Base-by-base conservation (phyloP, 2,329 filamentous ascomycete species). In the Hypoxylon sp. region DNA sequence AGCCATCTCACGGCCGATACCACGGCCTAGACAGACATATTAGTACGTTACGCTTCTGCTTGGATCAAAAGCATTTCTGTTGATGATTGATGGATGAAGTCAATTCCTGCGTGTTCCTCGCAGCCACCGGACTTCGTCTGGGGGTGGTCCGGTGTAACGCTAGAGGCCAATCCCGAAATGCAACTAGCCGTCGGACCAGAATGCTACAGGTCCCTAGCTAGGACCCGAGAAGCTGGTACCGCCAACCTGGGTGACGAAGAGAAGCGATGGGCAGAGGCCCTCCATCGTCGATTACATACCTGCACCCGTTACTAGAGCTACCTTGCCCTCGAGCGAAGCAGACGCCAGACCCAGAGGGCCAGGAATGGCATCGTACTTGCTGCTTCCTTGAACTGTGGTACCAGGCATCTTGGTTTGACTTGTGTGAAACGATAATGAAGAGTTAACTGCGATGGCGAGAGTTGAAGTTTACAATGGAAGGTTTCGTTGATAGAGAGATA, bases 1-100 rank as follows among this genome's bases (percentile, higher is more conserved):
- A 49, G 86, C 87, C 79, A 89, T 88, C 66, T 84, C 83, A 49
- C 83, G 81, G 58, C 87, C 87, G 63, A 89, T 88, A 65, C 86
- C 87, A 72, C 86, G 84, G 68, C 84, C 80, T 84, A 55, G 17
- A 46, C 26, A 13, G 40, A 11, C 23, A 31, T 40, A 41, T 58
- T 57, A 58, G 42, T 40, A n/a, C 18, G 11, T 17, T 20, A 31
- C n/a, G 1, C 13, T 15, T 20, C 18, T 56, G 9, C 38, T 26
- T 21, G 21, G 51, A 57, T 52, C 18, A 31, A 18, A 26, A 45
- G 11, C 42, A 51, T 33, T 43, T 48, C 31, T 18, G 21, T 7
- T 13, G 21, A 40, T 8, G 20, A 24, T 31, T 24, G 27, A 21
- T n/a, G 18, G 7, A 11, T 37, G 60, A 33, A 60, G 60, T 67